These are phyloP conservation scores for Dioscorea zingiberensis DNA, from an alignment of 106 monocot genomes.

Conservation along the genomic window DNA sequence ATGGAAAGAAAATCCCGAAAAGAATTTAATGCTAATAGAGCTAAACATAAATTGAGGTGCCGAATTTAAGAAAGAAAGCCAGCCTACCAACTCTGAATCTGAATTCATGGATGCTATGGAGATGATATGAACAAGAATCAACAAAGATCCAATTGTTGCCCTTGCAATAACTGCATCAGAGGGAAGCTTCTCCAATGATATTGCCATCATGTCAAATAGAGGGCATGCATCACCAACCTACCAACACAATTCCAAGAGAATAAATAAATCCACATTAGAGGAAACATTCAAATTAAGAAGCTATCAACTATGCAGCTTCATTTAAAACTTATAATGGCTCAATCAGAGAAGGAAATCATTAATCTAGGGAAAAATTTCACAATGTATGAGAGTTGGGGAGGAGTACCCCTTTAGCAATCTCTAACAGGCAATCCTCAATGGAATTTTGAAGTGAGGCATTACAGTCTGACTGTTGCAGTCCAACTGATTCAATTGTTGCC, in stretches of 20 bases:
- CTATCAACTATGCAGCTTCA: too few relatives aligned
- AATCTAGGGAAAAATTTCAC: neutral
- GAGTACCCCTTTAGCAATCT: slow-evolving; percentile 78
- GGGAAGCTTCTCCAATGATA: slow-evolving; percentile 74
- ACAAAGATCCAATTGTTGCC: slow-evolving; percentile 76
- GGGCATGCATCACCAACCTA: slow-evolving; percentile 70
- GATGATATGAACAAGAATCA: slow-evolving; percentile 82
- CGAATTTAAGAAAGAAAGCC: neutral
- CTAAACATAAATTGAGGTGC: neutral
- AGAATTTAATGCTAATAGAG: neutral
- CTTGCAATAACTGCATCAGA: slow-evolving; percentile 47
- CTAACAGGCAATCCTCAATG: slow-evolving; percentile 83
- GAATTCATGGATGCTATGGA: slow-evolving; percentile 40
- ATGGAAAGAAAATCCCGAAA: neutral
- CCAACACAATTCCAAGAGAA: slow-evolving; percentile 3
- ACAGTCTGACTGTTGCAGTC: slow-evolving; percentile 53
- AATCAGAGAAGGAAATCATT: too few relatives aligned
- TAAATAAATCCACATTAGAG: neutral
- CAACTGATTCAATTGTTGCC: slow-evolving; percentile 44
- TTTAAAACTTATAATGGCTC: neutral
- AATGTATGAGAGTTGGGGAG: neutral
- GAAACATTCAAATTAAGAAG: neutral
- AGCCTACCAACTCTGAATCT: slow-evolving; percentile 38
- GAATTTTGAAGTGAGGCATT: slow-evolving; percentile 71
- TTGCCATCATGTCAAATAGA: slow-evolving; percentile 85